Evolutionary conservation across 345 rosid genomes (phyloP).

Genomic region (Eucalyptus shirleyi): DNA sequence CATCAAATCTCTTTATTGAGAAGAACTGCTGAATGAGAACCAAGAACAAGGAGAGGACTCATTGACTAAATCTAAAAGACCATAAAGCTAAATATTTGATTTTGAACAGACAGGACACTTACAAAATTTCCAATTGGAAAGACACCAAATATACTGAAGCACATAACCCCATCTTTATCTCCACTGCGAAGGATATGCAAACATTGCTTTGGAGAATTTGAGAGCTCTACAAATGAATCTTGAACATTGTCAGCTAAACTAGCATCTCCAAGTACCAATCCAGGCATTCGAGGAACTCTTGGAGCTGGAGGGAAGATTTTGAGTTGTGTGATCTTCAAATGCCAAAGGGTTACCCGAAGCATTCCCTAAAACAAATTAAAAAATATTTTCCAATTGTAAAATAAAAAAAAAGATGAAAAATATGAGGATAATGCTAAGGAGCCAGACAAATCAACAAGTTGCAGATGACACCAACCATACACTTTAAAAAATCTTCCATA

Average conservation of each 20-base stretch:
- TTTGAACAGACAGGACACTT: background rate
- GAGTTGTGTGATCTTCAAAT: background rate
- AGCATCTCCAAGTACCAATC: background rate
- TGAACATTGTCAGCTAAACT: background rate
- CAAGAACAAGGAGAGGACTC: background rate
- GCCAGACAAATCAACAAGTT: background rate
- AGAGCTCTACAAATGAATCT: background rate
- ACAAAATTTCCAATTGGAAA: background rate
- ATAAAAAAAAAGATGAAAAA: background rate
- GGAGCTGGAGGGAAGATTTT: background rate
- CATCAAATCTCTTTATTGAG: background rate
- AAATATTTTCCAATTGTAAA: background rate
- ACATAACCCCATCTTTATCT: background rate
- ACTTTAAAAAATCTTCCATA: too few relatives aligned
- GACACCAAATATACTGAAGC: background rate
- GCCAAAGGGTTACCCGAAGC: background rate
- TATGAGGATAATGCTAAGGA: background rate
- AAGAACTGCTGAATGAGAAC: background rate
- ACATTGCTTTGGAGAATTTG: background rate
- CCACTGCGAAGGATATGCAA: background rate
- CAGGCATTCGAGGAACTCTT: background rate
- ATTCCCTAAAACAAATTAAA: background rate
- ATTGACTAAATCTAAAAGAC: background rate
- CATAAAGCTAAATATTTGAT: background rate
- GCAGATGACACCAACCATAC: background rate